These are phyloP conservation scores for Mycena alexandri DNA, from an alignment of 768 basidiomycete species.

Conservation along the genomic window DNA sequence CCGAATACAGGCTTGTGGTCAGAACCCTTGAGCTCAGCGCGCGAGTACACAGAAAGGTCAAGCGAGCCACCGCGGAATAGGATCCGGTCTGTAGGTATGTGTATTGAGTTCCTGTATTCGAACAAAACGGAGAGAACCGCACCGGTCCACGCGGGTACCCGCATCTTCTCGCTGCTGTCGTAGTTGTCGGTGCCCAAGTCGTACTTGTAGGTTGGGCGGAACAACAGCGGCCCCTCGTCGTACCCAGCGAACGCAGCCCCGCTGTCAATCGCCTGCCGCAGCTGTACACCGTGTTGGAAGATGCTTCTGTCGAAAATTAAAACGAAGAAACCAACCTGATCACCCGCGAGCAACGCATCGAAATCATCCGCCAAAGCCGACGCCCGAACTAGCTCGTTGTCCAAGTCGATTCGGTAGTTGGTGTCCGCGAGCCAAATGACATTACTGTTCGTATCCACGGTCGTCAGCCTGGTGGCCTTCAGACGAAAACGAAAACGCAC, in stretches of 20 bases:
- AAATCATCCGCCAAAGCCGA: constrained; percentile 74
- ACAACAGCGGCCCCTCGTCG: constrained; percentile 90
- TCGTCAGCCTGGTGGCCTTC: constrained; percentile 14
- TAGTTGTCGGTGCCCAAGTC: constrained; percentile 86
- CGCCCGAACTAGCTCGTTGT: constrained; percentile 84
- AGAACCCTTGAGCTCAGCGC: constrained; percentile 90
- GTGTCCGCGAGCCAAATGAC: constrained; percentile 95
- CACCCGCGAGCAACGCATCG: constrained; percentile 80
- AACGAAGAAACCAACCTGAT: constrained; percentile 73
- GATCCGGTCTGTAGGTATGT: constrained; percentile 81
- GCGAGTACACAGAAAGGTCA: constrained; percentile 82
- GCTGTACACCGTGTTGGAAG: constrained; percentile 54
- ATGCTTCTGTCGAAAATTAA: neutral
- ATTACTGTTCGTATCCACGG: constrained; percentile 64
- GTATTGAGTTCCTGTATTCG: constrained; percentile 22
- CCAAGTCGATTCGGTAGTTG: constrained; percentile 93
- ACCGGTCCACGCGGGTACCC: constrained; percentile 99
- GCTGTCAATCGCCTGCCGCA: constrained; percentile 77
- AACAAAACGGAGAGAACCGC: constrained; percentile 35
- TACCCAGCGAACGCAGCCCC: constrained; percentile 86
- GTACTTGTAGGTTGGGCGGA: constrained; percentile 96
- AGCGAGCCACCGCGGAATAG: constrained; percentile 82
- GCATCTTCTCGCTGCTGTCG: constrained; percentile 95
- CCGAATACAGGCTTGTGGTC: constrained; percentile 98
- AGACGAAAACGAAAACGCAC: constrained; percentile 59